Conservation (phyloP, 1,139 yeast genomes). For the Candida sp. region DNA sequence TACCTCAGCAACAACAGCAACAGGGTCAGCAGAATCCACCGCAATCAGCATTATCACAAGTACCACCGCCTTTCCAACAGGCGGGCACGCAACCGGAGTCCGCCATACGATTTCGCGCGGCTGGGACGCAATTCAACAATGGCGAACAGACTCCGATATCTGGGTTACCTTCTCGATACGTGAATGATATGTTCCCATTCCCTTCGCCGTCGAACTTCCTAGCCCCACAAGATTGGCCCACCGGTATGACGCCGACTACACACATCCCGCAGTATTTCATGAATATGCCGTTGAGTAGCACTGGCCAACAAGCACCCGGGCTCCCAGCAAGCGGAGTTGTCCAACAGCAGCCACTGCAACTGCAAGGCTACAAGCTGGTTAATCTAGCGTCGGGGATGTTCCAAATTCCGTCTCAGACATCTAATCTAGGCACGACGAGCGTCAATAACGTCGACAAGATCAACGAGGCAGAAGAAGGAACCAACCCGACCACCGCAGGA, state of each 20-base stretch:
- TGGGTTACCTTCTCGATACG: constrained; percentile 45
- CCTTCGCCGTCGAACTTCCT: constrained; percentile 50
- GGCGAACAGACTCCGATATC: constrained; percentile 57
- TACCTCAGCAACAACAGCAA: too few relatives aligned
- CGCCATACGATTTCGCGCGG: constrained; percentile 11
- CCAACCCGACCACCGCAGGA: constrained; percentile 14
- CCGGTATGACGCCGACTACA: constrained; percentile 40
- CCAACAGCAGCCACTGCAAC: background rate
- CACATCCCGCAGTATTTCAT: constrained; percentile 39
- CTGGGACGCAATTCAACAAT: constrained; percentile 15
- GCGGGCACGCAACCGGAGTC: constrained; percentile 11
- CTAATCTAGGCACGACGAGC: background rate
- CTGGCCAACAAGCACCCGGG: constrained; percentile 8
- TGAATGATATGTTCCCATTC: constrained; percentile 59
- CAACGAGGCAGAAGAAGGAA: constrained; percentile 8
- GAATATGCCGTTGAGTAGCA: constrained; percentile 20
- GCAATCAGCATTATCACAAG: constrained; percentile 6
- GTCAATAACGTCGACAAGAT: background rate
- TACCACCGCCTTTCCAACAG: constrained; percentile 8
- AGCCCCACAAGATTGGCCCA: constrained; percentile 50
- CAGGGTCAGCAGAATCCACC: constrained; percentile 10
- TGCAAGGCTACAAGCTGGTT: background rate
- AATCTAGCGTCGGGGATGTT: constrained; percentile 7
- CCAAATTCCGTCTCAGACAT: constrained; percentile 3
- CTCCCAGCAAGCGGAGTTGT: background rate